Conservation (phyloP, 1,284 basidiomycete species). For the Tylopilus orsonianus region DNA sequence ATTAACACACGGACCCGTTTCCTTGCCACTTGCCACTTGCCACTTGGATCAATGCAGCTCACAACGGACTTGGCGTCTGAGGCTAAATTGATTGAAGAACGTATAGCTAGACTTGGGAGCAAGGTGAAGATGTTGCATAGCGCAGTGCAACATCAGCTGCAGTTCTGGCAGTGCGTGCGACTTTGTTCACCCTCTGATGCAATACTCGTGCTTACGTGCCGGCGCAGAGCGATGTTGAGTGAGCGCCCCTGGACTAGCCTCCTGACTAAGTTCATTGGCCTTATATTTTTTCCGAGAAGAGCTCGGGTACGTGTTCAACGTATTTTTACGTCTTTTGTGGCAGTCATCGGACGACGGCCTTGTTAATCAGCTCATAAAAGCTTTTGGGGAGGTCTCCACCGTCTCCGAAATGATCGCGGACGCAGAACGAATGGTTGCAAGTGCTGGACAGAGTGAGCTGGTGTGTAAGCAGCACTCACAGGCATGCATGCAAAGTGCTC, state of each 20-base stretch:
- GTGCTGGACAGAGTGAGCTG: too few species aligned
- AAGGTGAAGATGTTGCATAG: background rate
- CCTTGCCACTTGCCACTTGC: too few species aligned
- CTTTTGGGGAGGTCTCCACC: too few species aligned
- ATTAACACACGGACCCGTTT: background rate
- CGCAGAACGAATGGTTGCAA: too few species aligned
- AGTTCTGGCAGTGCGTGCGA: background rate
- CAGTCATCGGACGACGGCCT: background rate
- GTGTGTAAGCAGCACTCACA: too few species aligned
- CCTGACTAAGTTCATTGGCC: background rate
- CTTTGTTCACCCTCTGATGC: too few species aligned
- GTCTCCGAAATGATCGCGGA: too few species aligned
- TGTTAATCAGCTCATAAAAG: background rate
- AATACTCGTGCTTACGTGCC: too few species aligned
- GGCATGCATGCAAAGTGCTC: too few species aligned
- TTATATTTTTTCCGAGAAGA: background rate
- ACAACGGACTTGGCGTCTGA: slow-evolving; percentile 16
- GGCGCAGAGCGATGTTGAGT: background rate
- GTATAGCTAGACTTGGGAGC: slow-evolving; percentile 1
- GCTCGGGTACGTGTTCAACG: background rate
- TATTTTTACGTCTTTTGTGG: background rate
- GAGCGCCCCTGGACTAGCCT: background rate
- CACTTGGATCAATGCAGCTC: background rate
- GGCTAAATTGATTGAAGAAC: slow-evolving; percentile 3
- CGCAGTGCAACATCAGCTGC: background rate